phyloP scores from a whole-genome alignment of 805 yeast genomes.

The Saturnispora sekii region DNA sequence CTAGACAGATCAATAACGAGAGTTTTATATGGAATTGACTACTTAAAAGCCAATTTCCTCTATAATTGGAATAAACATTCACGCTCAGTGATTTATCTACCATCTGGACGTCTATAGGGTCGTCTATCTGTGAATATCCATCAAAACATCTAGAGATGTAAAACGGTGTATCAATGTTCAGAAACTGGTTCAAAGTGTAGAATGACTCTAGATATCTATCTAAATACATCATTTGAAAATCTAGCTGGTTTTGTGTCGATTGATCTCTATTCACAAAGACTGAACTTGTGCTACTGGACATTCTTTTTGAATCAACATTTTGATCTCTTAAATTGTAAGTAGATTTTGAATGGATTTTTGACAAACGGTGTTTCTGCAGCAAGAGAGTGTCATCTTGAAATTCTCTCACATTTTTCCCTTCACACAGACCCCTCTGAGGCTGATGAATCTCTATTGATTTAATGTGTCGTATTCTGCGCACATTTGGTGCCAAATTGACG shows the following conservation, averaged over 20 bases:
- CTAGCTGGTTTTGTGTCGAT: slow-evolving; percentile 21
- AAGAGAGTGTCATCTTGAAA: not conserved
- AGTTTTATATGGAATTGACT: slow-evolving; percentile 21
- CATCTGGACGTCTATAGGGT: slow-evolving; percentile 18
- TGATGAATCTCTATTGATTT: slow-evolving; percentile 4
- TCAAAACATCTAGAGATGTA: slow-evolving; percentile 28
- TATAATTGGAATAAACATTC: slow-evolving; percentile 16
- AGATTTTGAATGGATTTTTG: slow-evolving; percentile 3
- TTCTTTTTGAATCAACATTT: not conserved
- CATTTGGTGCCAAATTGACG: slow-evolving; percentile 10
- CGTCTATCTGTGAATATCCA: slow-evolving; percentile 19
- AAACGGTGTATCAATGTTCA: slow-evolving; percentile 21
- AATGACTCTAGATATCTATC: slow-evolving; percentile 26
- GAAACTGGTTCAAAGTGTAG: slow-evolving; percentile 26
- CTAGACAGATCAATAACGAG: slow-evolving; percentile 25
- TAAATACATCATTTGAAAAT: slow-evolving; percentile 22
- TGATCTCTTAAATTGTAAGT: slow-evolving; percentile 1
- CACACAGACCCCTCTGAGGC: not conserved
- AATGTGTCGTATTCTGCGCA: slow-evolving; percentile 22
- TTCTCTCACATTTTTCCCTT: not conserved
- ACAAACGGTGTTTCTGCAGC: not conserved
- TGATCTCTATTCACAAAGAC: slow-evolving; percentile 6
- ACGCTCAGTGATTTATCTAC: slow-evolving; percentile 18
- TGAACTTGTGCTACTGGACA: not conserved
- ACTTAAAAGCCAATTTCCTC: slow-evolving; percentile 20